phyloP scores from a whole-genome alignment of 2,329 filamentous ascomycete genomes.

The Pseudofabraea citricarpa region DNA sequence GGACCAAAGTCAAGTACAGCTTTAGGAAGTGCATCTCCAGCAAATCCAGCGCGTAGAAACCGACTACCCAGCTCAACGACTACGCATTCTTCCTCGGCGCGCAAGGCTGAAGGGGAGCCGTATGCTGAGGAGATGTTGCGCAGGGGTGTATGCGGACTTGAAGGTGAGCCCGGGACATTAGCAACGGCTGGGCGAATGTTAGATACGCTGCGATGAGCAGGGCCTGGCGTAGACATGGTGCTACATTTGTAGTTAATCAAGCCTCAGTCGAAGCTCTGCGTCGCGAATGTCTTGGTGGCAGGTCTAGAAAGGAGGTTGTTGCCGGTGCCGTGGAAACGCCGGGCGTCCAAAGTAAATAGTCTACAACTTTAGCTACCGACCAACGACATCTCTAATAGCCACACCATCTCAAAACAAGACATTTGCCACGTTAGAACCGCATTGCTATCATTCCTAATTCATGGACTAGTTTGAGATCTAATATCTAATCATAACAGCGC shows the following conservation, averaged over 20 bases:
- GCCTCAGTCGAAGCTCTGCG: too few relatives aligned
- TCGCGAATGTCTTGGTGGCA: neutral
- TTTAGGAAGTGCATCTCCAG: conserved; percentile 77
- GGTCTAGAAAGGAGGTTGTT: neutral
- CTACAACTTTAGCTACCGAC: too few relatives aligned
- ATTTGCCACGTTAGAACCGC: too few relatives aligned
- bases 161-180: conserved; percentile 24
- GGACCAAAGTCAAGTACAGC: conserved; percentile 66
- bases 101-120: conserved; percentile 54
- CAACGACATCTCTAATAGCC: neutral
- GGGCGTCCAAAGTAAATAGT: neutral
- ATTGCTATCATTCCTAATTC: too few relatives aligned
- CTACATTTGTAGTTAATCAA: conserved; percentile 8
- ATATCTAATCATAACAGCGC: too few relatives aligned
- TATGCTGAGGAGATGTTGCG: conserved; percentile 49
- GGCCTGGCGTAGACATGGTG: conserved; percentile 26
- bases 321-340: conserved; percentile 4
- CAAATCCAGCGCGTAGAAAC: conserved; percentile 76
- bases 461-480: too few relatives aligned
- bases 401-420: neutral
- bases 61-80: conserved; percentile 80
- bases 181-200: conserved; percentile 41
- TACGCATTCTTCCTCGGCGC: conserved; percentile 77
- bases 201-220: conserved; percentile 54
- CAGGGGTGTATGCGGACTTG: conserved; percentile 56